Evolutionary conservation across 495 filamentous ascomycete genomes (phyloP), one percentile per base, ranked within the genome.

Genomic region (Cercophora sp.): DNA sequence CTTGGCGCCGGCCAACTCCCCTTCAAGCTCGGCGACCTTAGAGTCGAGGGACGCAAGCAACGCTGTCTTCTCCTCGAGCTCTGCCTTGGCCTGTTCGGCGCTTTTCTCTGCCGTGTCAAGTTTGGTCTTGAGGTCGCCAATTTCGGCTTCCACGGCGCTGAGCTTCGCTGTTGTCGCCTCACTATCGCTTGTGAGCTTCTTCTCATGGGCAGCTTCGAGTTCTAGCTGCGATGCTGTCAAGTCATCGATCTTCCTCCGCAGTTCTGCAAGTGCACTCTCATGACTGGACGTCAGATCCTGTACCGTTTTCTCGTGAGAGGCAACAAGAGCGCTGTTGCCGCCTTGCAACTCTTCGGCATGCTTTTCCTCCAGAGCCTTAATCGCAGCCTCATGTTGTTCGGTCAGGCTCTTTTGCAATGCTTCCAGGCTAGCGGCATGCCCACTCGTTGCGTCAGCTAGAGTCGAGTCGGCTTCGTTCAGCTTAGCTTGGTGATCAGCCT

Each of bases 231-330:
- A 62, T 0, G 61, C 61, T 5, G 62, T 69, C 42, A 81, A 43
- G 15, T 74, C 70, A 41, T 71, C 64, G 6, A 77, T 55, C 59
- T 71, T 68, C 56, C 65, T 67, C 57, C 79, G 70, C 20, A 79
- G 51, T 5, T 70, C 67, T n/a, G 62, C 61, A 23, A 71, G 31
- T 1, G 56, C 48, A 31, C 49, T 47, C 46, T 74, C 73, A 42
- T 79, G 69, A 25, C 63, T 63, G 16, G 66, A 54, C 49, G 74
- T 72, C 23, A 79, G 64, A 4, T 73, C 67, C 19, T 67, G 56
- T 5, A 75, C 59, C 5, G 57, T 64, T 42, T 69, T 65, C 40
- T 71, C 64, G 31, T 77, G 64, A 11, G 64, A 60, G 15, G 58
- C 54, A 15, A 58, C 63, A 11, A 60, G 37, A 0, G 63, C 53